phyloP scores from a whole-genome alignment of 768 basidiomycete genomes.

The Saitozyma podzolica region DNA sequence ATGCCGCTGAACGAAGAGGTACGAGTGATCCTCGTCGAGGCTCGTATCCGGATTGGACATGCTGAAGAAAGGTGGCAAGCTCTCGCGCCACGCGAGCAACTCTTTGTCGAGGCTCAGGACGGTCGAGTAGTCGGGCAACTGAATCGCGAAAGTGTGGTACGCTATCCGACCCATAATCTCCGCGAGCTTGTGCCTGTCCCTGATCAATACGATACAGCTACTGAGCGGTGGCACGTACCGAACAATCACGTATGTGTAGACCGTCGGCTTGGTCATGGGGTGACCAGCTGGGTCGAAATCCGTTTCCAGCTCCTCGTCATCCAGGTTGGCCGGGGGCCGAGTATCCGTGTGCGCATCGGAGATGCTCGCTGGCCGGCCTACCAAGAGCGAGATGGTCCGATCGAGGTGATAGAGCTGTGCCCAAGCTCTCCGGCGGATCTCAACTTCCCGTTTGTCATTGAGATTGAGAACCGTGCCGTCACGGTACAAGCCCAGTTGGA shows the following conservation, averaged over 20 bases:
- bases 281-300: slow-evolving; percentile 51
- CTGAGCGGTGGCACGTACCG: slow-evolving; percentile 20
- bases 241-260: slow-evolving; percentile 53
- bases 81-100: slow-evolving; percentile 48
- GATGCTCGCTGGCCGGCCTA: slow-evolving; percentile 52
- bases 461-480: slow-evolving; percentile 52
- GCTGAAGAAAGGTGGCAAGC: slow-evolving; percentile 42
- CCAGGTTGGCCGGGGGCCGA: slow-evolving; percentile 51
- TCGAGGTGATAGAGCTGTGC: slow-evolving; percentile 53
- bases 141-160: slow-evolving; percentile 53
- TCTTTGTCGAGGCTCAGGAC: slow-evolving; percentile 53
- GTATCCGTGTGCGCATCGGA: slow-evolving; percentile 53
- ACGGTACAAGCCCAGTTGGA: slow-evolving; percentile 53
- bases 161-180: slow-evolving; percentile 53
- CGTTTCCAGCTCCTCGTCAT: slow-evolving; percentile 51
- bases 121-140: slow-evolving; percentile 51
- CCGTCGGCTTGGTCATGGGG: slow-evolving; percentile 50
- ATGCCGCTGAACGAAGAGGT: slow-evolving; percentile 53
- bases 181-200: slow-evolving; percentile 46
- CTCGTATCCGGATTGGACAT: slow-evolving; percentile 49
- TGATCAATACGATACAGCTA: background rate
- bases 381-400: slow-evolving; percentile 52
- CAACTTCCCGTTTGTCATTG: slow-evolving; percentile 51
- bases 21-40: slow-evolving; percentile 48
- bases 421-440: slow-evolving; percentile 52